Evolutionary conservation across 2,329 filamentous ascomycete genomes (phyloP).

Genomic region (Exophiala sp.): DNA sequence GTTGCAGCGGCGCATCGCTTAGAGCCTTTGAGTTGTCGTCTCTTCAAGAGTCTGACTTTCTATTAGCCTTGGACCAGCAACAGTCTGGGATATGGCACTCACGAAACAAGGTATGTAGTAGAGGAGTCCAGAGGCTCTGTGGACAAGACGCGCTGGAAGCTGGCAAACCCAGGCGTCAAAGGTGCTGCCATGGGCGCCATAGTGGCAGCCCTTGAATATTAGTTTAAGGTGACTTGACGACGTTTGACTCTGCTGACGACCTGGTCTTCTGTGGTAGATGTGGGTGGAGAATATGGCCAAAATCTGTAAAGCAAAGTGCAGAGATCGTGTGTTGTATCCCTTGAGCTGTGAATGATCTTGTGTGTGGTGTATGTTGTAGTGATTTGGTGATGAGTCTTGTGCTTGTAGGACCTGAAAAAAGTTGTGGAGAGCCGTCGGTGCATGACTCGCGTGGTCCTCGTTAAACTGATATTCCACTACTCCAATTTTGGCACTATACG

Average conservation of each 20-base stretch:
- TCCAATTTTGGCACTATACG: not conserved
- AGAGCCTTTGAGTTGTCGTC: conserved; percentile 82
- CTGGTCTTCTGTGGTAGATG: no score
- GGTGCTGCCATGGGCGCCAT: conserved; percentile 19
- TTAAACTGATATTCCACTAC: no score
- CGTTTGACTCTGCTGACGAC: no score
- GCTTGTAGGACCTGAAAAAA: not conserved
- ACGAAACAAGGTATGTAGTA: conserved; percentile 55
- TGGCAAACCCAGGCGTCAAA: conserved; percentile 65
- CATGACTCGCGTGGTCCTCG: not conserved
- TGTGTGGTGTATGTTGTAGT: not conserved
- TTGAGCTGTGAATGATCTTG: no score
- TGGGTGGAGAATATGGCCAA: not conserved
- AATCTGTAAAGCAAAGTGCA: not conserved
- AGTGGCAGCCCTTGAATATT: conserved; percentile 1
- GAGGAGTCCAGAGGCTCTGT: conserved; percentile 72
- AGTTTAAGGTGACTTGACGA: no score
- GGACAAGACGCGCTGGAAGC: conserved; percentile 76
- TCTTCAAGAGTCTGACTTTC: conserved; percentile 71
- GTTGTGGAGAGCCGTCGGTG: not conserved
- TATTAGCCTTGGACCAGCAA: not conserved
- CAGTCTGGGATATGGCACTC: not conserved
- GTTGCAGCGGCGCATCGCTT: conserved; percentile 89
- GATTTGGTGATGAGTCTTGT: not conserved
- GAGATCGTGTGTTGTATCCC: no score